Evolutionary conservation across 805 yeast genomes (phyloP).

Genomic region (Cyberlindnera suaveolens): DNA sequence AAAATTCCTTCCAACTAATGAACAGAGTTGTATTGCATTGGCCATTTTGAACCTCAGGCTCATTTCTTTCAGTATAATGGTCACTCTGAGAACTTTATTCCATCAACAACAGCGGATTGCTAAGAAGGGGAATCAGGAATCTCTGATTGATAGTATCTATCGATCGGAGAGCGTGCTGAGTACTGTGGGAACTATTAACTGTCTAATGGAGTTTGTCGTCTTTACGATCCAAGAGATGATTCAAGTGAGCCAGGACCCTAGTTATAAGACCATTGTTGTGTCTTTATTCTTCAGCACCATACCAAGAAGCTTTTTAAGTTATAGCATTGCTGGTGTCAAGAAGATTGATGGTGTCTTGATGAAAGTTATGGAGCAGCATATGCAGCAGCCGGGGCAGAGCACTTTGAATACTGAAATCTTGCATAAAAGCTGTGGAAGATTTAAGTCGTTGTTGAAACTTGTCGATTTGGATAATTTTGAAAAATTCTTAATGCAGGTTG

Average conservation of each 20-base stretch:
- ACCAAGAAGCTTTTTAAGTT: conserved; percentile 59
- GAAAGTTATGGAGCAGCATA: conserved; percentile 18
- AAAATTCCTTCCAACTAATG: conserved; percentile 23
- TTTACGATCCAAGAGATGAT: conserved; percentile 68
- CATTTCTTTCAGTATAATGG: conserved; percentile 64
- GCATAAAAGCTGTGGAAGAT: conserved; percentile 41
- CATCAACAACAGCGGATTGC: conserved; percentile 57
- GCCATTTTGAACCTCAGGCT: conserved; percentile 61
- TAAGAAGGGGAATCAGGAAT: conserved; percentile 37
- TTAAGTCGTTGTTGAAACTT: conserved; percentile 27
- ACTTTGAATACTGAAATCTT: conserved; percentile 49
- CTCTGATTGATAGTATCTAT: conserved; percentile 43
- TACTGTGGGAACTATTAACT: conserved; percentile 71
- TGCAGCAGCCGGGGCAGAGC: conserved; percentile 2
- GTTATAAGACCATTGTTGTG: conserved; percentile 37
- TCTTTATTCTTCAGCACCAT: conserved; percentile 63
- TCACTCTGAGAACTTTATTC: conserved; percentile 51
- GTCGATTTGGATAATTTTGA: conserved; percentile 48
- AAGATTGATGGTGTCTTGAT: conserved; percentile 35
- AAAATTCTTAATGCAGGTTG: conserved; percentile 55
- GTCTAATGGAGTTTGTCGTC: conserved; percentile 78
- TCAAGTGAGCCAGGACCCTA: conserved; percentile 29
- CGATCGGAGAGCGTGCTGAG: conserved; percentile 60
- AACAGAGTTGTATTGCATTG: conserved; percentile 31
- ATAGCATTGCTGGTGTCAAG: conserved; percentile 60